phyloP scores from a whole-genome alignment of 2,329 filamentous ascomycete species.

The Aspergillus sp. region DNA sequence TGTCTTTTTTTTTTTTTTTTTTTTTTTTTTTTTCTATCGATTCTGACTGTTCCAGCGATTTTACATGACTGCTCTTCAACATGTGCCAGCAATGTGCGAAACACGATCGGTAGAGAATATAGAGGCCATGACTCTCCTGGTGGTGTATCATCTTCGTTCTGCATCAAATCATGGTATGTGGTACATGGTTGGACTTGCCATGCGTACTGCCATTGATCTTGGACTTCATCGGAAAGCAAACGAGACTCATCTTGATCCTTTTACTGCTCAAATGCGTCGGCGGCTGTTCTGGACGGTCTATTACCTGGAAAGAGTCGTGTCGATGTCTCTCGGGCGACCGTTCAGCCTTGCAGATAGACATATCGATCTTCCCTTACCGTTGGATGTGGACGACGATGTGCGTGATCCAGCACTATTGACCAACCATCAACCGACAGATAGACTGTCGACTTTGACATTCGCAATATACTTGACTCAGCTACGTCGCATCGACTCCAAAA shows the following conservation, averaged over 20 bases:
- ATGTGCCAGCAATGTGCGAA: conserved; percentile 46
- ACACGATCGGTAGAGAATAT: conserved; percentile 48
- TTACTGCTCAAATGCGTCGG: conserved; percentile 42
- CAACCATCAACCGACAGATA: conserved; percentile 22
- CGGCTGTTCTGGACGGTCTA: conserved; percentile 52
- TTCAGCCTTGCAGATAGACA: conserved; percentile 49
- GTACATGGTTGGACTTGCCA: conserved; percentile 52
- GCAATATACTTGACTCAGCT: conserved; percentile 43
- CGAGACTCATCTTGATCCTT: conserved; percentile 37
- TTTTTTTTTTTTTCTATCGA: neutral
- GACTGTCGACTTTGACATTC: conserved; percentile 36
- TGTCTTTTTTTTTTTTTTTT: neutral
- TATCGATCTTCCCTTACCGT: conserved; percentile 47
- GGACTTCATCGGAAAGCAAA: conserved; percentile 47
- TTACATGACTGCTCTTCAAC: conserved; percentile 47
- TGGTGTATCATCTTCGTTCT: conserved; percentile 49
- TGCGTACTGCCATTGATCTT: conserved; percentile 50
- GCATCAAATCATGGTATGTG: conserved; percentile 49
- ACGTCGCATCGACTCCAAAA: conserved; percentile 45
- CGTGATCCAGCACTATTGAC: conserved; percentile 31
- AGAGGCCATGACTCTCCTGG: conserved; percentile 49
- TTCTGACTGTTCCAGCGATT: conserved; percentile 34
- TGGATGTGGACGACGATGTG: conserved; percentile 41
- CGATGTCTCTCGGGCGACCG: conserved; percentile 48
- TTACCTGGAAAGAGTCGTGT: conserved; percentile 46